Conservation (phyloP, 2,329 filamentous ascomycete genomes). For the Fusarium foetens region DNA sequence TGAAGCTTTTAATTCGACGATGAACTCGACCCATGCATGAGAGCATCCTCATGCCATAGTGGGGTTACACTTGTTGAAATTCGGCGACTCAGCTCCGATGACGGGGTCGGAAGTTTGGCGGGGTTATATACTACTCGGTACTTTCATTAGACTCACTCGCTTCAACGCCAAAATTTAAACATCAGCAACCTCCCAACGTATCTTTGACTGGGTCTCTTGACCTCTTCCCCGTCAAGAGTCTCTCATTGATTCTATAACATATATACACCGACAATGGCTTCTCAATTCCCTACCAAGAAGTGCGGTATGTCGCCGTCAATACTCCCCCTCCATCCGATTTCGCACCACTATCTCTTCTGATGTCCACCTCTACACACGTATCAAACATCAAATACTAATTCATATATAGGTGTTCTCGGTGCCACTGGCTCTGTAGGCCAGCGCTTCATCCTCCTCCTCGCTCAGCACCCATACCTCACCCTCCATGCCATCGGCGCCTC, state of each 20-base stretch:
- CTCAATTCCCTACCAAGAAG: conserved; percentile 66
- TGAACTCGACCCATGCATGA: conserved; percentile 19
- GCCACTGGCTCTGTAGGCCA: conserved; percentile 95
- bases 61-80: conserved; percentile 9
- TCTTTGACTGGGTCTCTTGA: neutral
- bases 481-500: conserved; percentile 92
- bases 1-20: conserved; percentile 25
- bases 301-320: conserved; percentile 58
- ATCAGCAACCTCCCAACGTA: conserved; percentile 3
- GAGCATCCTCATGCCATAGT: conserved; percentile 25
- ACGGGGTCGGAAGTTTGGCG: conserved; percentile 46
- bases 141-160: conserved; percentile 32
- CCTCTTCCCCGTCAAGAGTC: neutral
- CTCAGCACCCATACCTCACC: conserved; percentile 85
- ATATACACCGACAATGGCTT: conserved; percentile 40
- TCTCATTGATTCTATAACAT: neutral
- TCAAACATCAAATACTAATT: conserved; percentile 16
- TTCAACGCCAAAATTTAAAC: conserved; percentile 37
- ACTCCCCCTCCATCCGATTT: conserved; percentile 20
- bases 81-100: conserved; percentile 46
- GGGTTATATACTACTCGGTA: conserved; percentile 35
- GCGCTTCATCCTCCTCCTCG: conserved; percentile 92
- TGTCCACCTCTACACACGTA: neutral
- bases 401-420: conserved; percentile 75
- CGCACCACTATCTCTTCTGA: conserved; percentile 7